Evolutionary conservation across 768 basidiomycete genomes (phyloP).

Genomic region (Xanthoconium purpureum): DNA sequence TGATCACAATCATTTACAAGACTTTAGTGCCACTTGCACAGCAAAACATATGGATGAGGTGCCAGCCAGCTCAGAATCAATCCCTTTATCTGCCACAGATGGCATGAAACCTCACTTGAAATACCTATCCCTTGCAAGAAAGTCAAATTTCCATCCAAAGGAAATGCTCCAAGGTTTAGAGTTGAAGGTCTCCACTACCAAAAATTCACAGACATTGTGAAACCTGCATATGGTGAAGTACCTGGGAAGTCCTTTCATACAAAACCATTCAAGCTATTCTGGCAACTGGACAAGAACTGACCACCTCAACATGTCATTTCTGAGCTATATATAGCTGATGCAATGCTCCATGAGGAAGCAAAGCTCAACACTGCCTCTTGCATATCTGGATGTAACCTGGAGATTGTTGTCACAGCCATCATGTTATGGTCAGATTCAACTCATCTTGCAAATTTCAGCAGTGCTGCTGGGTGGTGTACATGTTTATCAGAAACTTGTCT

Average conservation of each 20-base stretch:
- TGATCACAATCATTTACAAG: background rate
- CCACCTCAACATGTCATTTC: background rate
- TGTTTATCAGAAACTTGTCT: conserved; percentile 1
- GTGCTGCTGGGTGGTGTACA: conserved; percentile 16
- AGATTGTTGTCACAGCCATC: conserved; percentile 7
- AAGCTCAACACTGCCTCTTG: background rate
- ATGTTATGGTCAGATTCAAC: conserved; percentile 29
- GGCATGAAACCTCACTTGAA: background rate
- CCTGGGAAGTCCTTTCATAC: conserved; percentile 15
- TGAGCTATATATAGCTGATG: background rate
- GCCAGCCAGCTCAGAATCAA: no score
- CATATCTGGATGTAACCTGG: background rate
- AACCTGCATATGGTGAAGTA: conserved; percentile 18
- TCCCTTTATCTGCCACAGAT: no score
- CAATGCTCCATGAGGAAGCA: background rate
- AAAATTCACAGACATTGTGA: conserved; percentile 23
- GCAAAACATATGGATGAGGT: no score
- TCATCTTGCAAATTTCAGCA: conserved; percentile 22
- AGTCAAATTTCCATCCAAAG: background rate
- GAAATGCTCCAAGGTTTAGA: background rate
- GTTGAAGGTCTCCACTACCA: conserved; percentile 26
- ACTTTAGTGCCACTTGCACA: no score
- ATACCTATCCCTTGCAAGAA: background rate
- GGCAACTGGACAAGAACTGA: conserved; percentile 4
- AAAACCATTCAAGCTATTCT: no score